Percentiles rank a stretch among this genome's conserved stretches.
These are phyloP conservation scores for Phoenix dactylifera DNA, from an alignment of 176 grass and related monocot species.

Conservation along the genomic window DNA sequence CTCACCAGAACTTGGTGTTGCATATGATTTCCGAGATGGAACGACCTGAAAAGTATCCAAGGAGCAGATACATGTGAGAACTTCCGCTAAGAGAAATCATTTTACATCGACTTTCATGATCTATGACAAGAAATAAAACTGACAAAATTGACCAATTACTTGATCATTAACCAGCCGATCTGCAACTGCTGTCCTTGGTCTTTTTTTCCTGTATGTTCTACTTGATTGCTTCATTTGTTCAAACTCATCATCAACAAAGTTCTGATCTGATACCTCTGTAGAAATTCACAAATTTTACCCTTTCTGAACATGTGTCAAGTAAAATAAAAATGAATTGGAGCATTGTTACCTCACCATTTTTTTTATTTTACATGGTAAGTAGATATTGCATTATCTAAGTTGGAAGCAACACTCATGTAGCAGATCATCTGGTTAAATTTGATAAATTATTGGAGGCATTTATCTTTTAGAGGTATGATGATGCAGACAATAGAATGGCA, in stretches of 20 bases:
- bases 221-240: conserved; percentile 39
- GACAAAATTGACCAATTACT: conserved; percentile 22
- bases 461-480: no score
- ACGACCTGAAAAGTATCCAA: conserved; percentile 23
- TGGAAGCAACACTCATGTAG: no score
- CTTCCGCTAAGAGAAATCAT: background rate
- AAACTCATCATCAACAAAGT: conserved; percentile 51
- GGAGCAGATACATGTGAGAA: background rate
- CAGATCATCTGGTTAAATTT: no score
- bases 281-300: background rate
- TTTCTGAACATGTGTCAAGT: no score
- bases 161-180: conserved; percentile 20
- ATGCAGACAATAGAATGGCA: no score
- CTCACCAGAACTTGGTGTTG: background rate
- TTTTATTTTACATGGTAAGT: no score
- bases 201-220: conserved; percentile 38
- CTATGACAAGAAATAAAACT: background rate
- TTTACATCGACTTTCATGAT: background rate
- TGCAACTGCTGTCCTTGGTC: conserved; percentile 12
- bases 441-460: no score
- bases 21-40: conserved; percentile 9
- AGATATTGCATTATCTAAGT: no score
- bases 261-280: conserved; percentile 89
- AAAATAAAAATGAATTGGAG: no score
- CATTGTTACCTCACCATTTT: no score